phyloP scores from a whole-genome alignment of 768 basidiomycete genomes.

The Punctularia strigosozonata region DNA sequence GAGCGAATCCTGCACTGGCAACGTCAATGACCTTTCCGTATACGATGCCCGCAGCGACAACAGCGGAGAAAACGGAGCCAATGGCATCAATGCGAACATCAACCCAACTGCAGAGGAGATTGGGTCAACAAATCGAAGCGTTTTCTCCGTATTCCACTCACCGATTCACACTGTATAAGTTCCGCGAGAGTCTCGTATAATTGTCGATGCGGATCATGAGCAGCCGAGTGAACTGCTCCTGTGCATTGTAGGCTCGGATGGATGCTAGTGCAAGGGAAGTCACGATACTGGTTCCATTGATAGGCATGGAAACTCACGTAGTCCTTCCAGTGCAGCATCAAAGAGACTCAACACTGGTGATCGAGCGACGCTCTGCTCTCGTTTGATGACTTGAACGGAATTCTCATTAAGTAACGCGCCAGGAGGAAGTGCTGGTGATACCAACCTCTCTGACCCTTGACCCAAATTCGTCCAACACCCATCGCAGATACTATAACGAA shows the following conservation, averaged over 20 bases:
- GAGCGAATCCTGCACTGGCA: constrained; percentile 38
- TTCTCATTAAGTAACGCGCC: too few relatives aligned
- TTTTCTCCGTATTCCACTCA: too few relatives aligned
- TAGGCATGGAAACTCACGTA: constrained; percentile 18
- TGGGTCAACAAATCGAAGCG: neutral
- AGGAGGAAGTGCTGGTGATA: too few relatives aligned
- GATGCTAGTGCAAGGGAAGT: constrained; percentile 22
- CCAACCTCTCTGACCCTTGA: neutral
- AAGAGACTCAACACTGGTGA: constrained; percentile 10
- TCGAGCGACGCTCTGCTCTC: neutral
- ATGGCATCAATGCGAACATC: constrained; percentile 44
- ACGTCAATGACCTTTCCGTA: constrained; percentile 23
- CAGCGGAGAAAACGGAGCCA: constrained; percentile 41
- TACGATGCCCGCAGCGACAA: constrained; percentile 42
- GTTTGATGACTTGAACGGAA: neutral
- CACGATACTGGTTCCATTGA: neutral
- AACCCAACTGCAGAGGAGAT: constrained; percentile 18
- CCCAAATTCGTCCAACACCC: neutral
- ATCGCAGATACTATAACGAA: neutral
- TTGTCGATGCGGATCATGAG: constrained; percentile 41
- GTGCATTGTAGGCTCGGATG: constrained; percentile 56
- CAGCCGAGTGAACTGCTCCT: constrained; percentile 32
- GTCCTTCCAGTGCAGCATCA: constrained; percentile 46
- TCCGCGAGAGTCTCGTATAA: constrained; percentile 32
- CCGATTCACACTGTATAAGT: constrained; percentile 41